Percentiles rank a stretch among this genome's conserved stretches.
Evolutionary conservation across 1,139 yeast genomes (phyloP).

Genomic region (Martiniozyma asiatica): DNA sequence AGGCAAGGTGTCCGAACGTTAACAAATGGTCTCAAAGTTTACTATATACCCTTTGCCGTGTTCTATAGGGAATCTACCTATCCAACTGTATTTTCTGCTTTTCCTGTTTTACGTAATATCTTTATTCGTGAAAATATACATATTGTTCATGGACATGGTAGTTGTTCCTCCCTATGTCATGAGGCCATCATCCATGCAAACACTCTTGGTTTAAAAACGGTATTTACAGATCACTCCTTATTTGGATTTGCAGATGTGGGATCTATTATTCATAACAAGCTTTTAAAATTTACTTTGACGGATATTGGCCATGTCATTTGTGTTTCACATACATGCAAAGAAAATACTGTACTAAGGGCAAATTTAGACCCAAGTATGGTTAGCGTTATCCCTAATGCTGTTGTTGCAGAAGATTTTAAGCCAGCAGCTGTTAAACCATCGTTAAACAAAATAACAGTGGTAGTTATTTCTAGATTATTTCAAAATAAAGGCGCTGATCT

Average conservation of each 20-base stretch:
- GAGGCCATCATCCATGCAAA: slow-evolving; percentile 86
- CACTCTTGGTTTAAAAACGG: slow-evolving; percentile 85
- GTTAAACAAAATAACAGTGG: slow-evolving; percentile 51
- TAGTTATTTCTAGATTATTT: slow-evolving; percentile 80
- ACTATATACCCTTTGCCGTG: slow-evolving; percentile 75
- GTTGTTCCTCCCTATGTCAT: slow-evolving; percentile 74
- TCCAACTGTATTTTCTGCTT: slow-evolving; percentile 81
- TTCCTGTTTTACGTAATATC: slow-evolving; percentile 77
- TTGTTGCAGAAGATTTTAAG: slow-evolving; percentile 66
- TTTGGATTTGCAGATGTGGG: slow-evolving; percentile 88
- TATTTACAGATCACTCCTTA: slow-evolving; percentile 89
- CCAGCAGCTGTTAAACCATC: slow-evolving; percentile 34
- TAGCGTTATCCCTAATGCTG: slow-evolving; percentile 94
- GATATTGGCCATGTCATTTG: slow-evolving; percentile 90
- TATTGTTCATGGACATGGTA: slow-evolving; percentile 92
- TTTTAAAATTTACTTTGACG: slow-evolving; percentile 69
- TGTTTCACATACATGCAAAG: slow-evolving; percentile 94
- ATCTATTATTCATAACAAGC: slow-evolving; percentile 76
- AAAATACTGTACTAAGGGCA: slow-evolving; percentile 84
- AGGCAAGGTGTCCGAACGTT: slow-evolving; percentile 72
- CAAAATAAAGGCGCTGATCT: slow-evolving; percentile 97
- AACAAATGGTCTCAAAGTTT: slow-evolving; percentile 86
- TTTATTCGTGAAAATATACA: slow-evolving; percentile 76
- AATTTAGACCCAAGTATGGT: slow-evolving; percentile 67
- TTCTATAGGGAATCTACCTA: slow-evolving; percentile 73